A percentile compares a stretch with the other conserved stretches of the same genome.
Conservation (phyloP, 306 rosid species). For the Clitoria ternatea region DNA sequence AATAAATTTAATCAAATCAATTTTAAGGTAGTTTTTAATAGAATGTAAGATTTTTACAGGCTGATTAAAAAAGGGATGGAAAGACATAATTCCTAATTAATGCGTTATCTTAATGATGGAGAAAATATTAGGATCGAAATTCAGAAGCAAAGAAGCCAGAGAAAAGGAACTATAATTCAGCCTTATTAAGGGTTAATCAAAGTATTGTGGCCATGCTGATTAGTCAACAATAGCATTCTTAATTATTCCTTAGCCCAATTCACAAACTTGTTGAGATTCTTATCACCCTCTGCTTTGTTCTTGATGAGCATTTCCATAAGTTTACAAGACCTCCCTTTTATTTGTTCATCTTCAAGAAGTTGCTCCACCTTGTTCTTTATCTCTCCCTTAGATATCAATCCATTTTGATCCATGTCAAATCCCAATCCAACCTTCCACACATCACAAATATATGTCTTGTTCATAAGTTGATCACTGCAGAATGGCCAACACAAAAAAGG, state of each 20-base stretch:
- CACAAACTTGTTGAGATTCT: slow-evolving; percentile 31
- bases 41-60: too few species aligned
- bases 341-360: slow-evolving; percentile 26
- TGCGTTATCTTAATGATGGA: too few species aligned
- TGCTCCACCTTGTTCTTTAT: slow-evolving; percentile 44
- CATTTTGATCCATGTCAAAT: slow-evolving; percentile 33
- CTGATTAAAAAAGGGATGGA: too few species aligned
- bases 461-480: slow-evolving; percentile 40
- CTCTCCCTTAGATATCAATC: slow-evolving; percentile 36
- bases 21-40: too few species aligned
- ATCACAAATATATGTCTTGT: slow-evolving; percentile 45
- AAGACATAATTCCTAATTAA: too few species aligned
- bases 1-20: too few species aligned
- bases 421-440: slow-evolving; percentile 54
- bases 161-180: too few species aligned
- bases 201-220: too few species aligned
- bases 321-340: slow-evolving; percentile 23
- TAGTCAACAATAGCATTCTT: background rate
- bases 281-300: slow-evolving; percentile 28
- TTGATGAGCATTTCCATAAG: slow-evolving; percentile 21
- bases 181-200: too few species aligned
- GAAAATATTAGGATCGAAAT: too few species aligned
- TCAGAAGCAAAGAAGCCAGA: too few species aligned
- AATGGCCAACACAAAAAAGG: slow-evolving; percentile 65
- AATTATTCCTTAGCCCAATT: slow-evolving; percentile 8